These are phyloP conservation scores for Carex arenaria DNA, from an alignment of 202 grass and related monocot species.

Conservation along the genomic window DNA sequence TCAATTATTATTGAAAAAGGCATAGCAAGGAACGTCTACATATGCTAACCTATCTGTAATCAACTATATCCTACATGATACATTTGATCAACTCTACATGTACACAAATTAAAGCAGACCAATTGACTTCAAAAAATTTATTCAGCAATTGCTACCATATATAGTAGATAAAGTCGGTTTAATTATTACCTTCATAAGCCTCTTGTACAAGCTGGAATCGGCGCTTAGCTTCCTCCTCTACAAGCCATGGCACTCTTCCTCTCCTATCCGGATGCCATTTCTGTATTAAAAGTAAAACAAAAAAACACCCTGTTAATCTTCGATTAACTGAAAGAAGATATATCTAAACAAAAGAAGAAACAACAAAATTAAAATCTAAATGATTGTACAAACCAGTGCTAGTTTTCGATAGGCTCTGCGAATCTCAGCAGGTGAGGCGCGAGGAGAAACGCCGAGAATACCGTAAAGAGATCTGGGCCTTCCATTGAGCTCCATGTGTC, in stretches of 20 bases:
- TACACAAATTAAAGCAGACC: not conserved
- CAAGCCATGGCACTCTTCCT: slow-evolving; percentile 23
- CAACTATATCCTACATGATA: not conserved
- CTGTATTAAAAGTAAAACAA: not conserved
- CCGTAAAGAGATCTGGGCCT: slow-evolving; percentile 24
- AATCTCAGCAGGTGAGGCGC: slow-evolving; percentile 27
- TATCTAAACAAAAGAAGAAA: not conserved
- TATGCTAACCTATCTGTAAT: not conserved
- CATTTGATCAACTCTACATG: not conserved
- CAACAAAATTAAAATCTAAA: not conserved
- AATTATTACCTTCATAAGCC: slow-evolving; percentile 37
- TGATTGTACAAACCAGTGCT: slow-evolving; percentile 27
- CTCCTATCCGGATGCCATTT: slow-evolving; percentile 44
- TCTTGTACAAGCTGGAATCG: slow-evolving; percentile 45
- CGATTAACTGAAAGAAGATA: not conserved
- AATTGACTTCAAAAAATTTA: no score
- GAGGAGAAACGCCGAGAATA: slow-evolving; percentile 28
- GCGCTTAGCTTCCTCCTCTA: slow-evolving; percentile 31
- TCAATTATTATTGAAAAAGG: not conserved
- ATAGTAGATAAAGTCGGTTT: not conserved
- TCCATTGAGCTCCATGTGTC: not conserved
- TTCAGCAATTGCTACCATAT: no score
- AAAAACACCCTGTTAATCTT: not conserved
- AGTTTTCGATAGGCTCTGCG: slow-evolving; percentile 39
- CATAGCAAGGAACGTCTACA: not conserved